Base-by-base conservation (phyloP, 2,329 filamentous ascomycete species). In the Aspergillus terreus region DNA sequence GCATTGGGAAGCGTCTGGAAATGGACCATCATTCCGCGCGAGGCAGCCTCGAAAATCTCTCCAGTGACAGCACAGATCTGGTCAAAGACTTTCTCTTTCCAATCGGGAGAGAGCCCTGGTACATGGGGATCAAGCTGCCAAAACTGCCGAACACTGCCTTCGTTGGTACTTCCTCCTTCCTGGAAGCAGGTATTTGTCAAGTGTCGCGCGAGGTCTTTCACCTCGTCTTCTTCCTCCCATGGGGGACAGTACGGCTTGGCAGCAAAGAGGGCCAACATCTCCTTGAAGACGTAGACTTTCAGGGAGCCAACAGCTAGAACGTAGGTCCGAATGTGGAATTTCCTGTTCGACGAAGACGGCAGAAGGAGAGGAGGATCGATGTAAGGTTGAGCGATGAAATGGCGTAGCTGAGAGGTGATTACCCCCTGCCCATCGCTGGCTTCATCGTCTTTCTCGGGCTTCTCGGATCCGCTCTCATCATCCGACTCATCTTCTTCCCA, bases 171-270 rank as follows among this genome's bases (percentile, higher is more conserved):
- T n/a, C 68, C 71, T 17, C 73, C 76, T 49, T 81, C 80, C 69
- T 97, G 94, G 1, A 96, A 82, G 69, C 94, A 99, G 2, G 94
- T 97, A 70, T 99, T 99, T 42, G 94, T 99, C 3, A 99, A 80
- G 67, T 96, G 94, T 0, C 85, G 80, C 46, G 84, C 83, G 5
- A 96, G 81, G 59, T 87, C 79, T 6, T 72, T 64, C 27, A 70
- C 60, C 6, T 68, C 64, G 25, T 76, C 72, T 40, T 68, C 64
- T 27, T 72, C 68, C 19, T 73, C 71, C 25, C 63, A 62, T 0
- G 92, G 92, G 0, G 86, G 67, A 1, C 71, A 64, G 72, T 97
- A 99, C 0, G 84, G 71, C 55, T 82, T 82, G 9, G 83, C 85
- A 0, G 94, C 91, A 72, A 97, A 97, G 33, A 99, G 84, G 0